These are phyloP conservation scores for Fusarium nematophilum DNA, from an alignment of 2,329 filamentous ascomycete species.

Conservation along the genomic window DNA sequence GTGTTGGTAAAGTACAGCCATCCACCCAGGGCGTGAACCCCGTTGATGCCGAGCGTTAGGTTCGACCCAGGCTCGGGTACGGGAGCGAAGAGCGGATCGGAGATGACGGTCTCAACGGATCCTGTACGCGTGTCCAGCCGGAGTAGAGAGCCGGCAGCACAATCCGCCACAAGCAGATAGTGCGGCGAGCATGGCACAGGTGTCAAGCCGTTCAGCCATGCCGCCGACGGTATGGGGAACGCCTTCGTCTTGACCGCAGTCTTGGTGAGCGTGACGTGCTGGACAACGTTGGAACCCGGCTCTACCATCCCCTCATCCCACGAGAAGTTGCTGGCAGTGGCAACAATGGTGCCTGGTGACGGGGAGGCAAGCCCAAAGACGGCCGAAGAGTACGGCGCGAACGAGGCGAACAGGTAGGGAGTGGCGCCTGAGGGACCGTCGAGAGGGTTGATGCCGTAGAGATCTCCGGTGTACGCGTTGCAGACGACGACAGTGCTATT, in stretches of 20 bases:
- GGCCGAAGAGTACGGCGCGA: neutral
- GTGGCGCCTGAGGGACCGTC: neutral
- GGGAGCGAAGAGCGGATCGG: neutral
- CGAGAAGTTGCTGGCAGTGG: neutral
- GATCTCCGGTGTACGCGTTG: constrained; percentile 1
- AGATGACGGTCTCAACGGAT: neutral
- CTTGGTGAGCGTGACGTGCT: neutral
- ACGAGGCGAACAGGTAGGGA: neutral
- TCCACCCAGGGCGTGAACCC: neutral
- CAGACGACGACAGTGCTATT: constrained; percentile 1
- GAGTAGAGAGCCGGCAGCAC: neutral
- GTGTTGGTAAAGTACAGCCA: constrained; percentile 11
- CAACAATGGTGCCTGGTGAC: neutral
- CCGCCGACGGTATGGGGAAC: neutral
- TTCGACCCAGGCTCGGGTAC: neutral
- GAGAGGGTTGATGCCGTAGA: constrained; percentile 1
- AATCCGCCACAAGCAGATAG: neutral
- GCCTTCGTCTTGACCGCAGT: neutral
- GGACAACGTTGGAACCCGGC: neutral
- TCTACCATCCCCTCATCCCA: neutral
- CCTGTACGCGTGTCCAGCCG: neutral
- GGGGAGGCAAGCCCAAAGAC: neutral
- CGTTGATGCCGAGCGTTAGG: constrained; percentile 1
- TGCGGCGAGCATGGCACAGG: neutral
- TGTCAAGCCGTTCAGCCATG: neutral